Base-by-base conservation (phyloP, 208 protist genomes). In the Phytomonas francai region DNA sequence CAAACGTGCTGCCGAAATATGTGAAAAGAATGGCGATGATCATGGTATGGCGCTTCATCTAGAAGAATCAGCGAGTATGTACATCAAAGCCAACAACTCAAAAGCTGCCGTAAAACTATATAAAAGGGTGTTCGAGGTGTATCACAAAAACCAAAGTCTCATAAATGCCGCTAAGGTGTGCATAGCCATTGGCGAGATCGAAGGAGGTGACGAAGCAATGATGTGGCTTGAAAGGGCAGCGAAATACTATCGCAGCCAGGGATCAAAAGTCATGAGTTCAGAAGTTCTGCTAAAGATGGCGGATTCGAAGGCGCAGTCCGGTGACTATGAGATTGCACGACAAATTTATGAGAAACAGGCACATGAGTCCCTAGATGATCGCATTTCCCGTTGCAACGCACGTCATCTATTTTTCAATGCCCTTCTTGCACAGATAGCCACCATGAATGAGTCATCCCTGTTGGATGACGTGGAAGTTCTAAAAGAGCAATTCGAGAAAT, bases 351-450 rank as follows among this genome's bases (percentile, higher is more conserved):
- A 96, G 30, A 73, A 83, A 66, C 73, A 92, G 0, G 90, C 73
- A 8, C 85, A 82, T 25, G 83, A 88, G 32, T 76, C 85, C 3
- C 73, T 96, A 29, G 88, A 96, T 54, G 86, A 93, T 59, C 79
- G 75, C n/a, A 71, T 88, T 31, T 45, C 80, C 6, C 87, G 87
- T 64, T 77, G 80, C 33, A 80, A 77, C 31, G 88, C 90, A 25
- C 75, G 85, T 29, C 91, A 90, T 67, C 73, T 92, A 12, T 88
- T 96, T 69, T 96, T 93, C 59, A 85, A 69, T n/a, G 74, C 88
- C 8, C 79, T 96, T 36, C 70, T 96, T 58, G 76, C 83, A 59
- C 80, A 89, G 29, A 74, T 96, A 28, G 87, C 90, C 25, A 71
- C 51, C n/a, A 84, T 93, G 75, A 91, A 72, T 27, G 68, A 72